Evolutionary conservation across 2,329 filamentous ascomycete genomes (phyloP).

Genomic region (Stemphylium beticola): DNA sequence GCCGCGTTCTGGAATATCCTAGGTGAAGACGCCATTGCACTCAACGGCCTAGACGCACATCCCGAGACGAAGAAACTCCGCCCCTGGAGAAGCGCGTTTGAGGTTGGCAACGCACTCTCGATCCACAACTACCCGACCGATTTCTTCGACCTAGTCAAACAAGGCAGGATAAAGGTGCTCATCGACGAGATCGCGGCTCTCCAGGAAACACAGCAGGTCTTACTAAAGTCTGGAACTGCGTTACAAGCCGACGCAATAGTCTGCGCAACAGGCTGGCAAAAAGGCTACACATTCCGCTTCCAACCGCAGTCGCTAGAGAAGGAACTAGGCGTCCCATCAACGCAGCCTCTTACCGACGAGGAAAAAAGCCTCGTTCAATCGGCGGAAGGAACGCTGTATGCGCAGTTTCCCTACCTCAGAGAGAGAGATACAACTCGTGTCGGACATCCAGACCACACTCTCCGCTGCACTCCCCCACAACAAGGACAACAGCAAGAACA

Average conservation of each 20-base stretch:
- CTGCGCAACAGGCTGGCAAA: conserved; percentile 64
- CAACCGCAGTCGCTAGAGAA: conserved; percentile 49
- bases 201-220: conserved; percentile 50
- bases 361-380: conserved; percentile 45
- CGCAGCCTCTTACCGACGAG: conserved; percentile 36
- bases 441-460: conserved; percentile 27
- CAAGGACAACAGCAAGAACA: conserved; percentile 18
- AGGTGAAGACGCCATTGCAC: conserved; percentile 58
- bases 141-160: conserved; percentile 63
- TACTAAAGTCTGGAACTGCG: conserved; percentile 55
- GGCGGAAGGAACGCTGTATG: conserved; percentile 19
- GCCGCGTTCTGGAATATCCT: conserved; percentile 64
- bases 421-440: conserved; percentile 23
- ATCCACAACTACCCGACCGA: conserved; percentile 67
- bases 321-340: conserved; percentile 56
- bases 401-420: conserved; percentile 23
- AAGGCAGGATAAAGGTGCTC: conserved; percentile 62
- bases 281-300: conserved; percentile 59
- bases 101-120: conserved; percentile 62
- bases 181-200: conserved; percentile 62
- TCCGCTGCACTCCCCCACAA: conserved; percentile 14
- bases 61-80: conserved; percentile 51
- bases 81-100: conserved; percentile 54
- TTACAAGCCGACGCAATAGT: conserved; percentile 60
- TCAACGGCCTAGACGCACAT: conserved; percentile 55